These are phyloP conservation scores for Taiwanofungus camphoratus DNA, from an alignment of 1,284 basidiomycete species.

Conservation along the genomic window DNA sequence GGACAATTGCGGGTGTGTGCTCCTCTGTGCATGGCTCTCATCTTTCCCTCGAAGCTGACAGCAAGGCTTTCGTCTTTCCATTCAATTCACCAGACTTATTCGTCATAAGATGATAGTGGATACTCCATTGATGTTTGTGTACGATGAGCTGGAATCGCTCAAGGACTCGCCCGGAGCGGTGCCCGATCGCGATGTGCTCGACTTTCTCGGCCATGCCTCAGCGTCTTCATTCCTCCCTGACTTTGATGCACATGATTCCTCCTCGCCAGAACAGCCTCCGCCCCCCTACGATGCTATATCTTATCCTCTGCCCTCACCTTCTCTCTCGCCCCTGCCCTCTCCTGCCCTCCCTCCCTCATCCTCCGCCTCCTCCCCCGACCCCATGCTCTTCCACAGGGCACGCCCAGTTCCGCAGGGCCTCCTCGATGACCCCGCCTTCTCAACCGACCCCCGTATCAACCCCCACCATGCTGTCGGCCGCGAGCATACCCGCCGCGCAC, in stretches of 20 bases:
- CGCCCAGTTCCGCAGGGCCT: conserved; percentile 11
- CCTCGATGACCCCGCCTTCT: conserved; percentile 33
- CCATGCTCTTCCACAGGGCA: neutral
- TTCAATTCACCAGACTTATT: too few relatives aligned
- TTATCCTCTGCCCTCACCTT: conserved; percentile 10
- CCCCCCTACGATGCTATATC: conserved; percentile 12
- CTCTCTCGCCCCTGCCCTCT: conserved; percentile 7
- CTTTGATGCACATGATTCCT: conserved; percentile 6
- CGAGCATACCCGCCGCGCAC: conserved; percentile 28
- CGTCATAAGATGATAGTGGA: too few relatives aligned
- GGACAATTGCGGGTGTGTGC: too few relatives aligned
- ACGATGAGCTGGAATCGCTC: conserved; percentile 1
- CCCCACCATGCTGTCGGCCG: conserved; percentile 27
- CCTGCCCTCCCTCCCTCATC: conserved; percentile 10
- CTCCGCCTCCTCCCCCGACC: conserved; percentile 11
- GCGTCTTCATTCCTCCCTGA: conserved; percentile 4
- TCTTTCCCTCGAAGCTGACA: too few relatives aligned
- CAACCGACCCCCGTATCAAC: conserved; percentile 29
- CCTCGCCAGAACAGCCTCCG: conserved; percentile 4
- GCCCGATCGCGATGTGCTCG: conserved; percentile 3
- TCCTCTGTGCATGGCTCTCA: too few relatives aligned
- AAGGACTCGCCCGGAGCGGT: neutral
- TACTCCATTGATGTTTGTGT: conserved; percentile 2
- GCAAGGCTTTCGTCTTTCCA: too few relatives aligned
- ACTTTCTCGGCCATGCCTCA: conserved; percentile 7